phyloP scores from a whole-genome alignment of 2,329 filamentous ascomycete species.

The Amesomyces nigricolor region DNA sequence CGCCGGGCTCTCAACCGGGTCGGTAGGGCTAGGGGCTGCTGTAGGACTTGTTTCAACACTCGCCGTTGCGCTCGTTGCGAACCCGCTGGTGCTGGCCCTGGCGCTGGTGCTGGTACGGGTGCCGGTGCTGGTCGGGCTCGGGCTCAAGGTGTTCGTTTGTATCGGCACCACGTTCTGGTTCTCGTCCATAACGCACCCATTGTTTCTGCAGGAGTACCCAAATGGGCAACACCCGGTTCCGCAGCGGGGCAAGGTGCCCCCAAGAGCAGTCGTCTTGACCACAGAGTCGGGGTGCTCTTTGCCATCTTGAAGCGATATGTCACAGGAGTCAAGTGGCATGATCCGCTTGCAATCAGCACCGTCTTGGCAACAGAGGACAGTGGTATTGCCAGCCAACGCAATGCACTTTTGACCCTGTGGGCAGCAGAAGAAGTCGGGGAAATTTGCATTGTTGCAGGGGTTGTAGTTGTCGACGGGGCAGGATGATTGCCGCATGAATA shows the following conservation, averaged over 20 bases:
- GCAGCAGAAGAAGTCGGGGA: conserved; percentile 66
- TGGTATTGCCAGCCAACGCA: conserved; percentile 57
- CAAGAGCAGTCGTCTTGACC: conserved; percentile 61
- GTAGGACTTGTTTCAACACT: conserved; percentile 24
- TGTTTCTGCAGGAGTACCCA: conserved; percentile 57
- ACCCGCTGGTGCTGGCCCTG: neutral
- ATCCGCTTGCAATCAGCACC: conserved; percentile 55
- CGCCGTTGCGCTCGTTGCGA: conserved; percentile 9
- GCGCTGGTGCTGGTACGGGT: conserved; percentile 6
- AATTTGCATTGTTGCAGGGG: conserved; percentile 46
- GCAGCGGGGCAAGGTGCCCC: conserved; percentile 51
- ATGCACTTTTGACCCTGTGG: conserved; percentile 48
- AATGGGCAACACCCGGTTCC: conserved; percentile 63
- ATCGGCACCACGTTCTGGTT: conserved; percentile 41
- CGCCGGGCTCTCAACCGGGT: neutral
- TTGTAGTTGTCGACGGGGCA: conserved; percentile 47
- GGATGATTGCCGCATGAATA: conserved; percentile 42
- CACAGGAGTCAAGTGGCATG: conserved; percentile 55
- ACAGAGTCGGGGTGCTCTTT: conserved; percentile 49
- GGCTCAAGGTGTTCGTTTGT: conserved; percentile 21
- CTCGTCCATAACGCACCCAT: conserved; percentile 46
- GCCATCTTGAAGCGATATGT: conserved; percentile 56
- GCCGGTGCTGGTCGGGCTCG: conserved; percentile 22
- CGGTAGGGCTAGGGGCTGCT: conserved; percentile 2
- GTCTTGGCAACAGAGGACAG: conserved; percentile 64